Percentiles rank a stretch among this genome's conserved stretches.
These are phyloP conservation scores for Helicocarpus griseus DNA, from an alignment of 2,329 filamentous ascomycete genomes.

Conservation along the genomic window DNA sequence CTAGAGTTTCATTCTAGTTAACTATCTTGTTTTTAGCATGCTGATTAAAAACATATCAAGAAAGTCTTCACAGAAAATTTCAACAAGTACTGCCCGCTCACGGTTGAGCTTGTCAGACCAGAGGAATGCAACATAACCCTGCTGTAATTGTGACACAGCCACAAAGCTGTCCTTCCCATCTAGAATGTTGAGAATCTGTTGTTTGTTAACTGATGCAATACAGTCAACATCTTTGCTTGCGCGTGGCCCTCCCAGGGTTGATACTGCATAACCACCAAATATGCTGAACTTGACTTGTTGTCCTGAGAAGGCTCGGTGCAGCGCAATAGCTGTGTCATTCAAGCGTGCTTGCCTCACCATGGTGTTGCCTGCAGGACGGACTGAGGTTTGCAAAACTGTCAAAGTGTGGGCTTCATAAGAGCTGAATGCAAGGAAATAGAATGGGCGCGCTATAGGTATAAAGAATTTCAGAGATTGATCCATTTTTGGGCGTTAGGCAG, in stretches of 20 bases:
- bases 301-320: conserved; percentile 8
- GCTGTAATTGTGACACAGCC: conserved; percentile 7
- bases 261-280: conserved; percentile 14
- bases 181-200: conserved; percentile 10
- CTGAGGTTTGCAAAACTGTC: no score
- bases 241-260: conserved; percentile 8
- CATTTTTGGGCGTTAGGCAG: no score
- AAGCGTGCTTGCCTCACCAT: no score
- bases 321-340: conserved; percentile 13
- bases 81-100: conserved; percentile 10
- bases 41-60: conserved; percentile 3
- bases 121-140: conserved; percentile 14
- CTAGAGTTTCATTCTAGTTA: no score
- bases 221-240: conserved; percentile 15
- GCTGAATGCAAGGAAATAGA: no score
- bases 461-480: no score
- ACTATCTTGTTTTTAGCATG: no score
- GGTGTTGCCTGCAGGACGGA: no score
- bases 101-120: conserved; percentile 12
- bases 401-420: no score
- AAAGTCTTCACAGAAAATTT: conserved; percentile 12
- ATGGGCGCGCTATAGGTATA: no score
- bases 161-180: conserved; percentile 11
- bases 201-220: conserved; percentile 11
- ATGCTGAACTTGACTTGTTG: conserved; percentile 10